Evolutionary conservation across 805 yeast species (phyloP).

Genomic region (Schizosaccharomyces cryophilus): DNA sequence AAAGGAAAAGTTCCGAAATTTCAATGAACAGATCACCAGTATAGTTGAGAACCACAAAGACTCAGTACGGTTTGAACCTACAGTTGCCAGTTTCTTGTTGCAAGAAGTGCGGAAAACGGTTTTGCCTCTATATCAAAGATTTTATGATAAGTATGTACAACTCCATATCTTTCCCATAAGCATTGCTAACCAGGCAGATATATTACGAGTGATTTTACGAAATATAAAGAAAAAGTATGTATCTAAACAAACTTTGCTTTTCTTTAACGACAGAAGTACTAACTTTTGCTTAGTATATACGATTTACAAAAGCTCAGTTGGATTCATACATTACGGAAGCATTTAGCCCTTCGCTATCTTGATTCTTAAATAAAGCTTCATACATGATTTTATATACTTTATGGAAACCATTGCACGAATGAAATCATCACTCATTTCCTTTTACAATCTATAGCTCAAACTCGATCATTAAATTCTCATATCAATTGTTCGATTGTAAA

Average conservation of each 20-base stretch:
- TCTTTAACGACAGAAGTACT: background rate
- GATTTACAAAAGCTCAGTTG: background rate
- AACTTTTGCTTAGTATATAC: background rate
- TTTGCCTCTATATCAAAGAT: background rate
- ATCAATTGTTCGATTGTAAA: too few relatives aligned
- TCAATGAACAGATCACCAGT: background rate
- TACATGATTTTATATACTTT: too few relatives aligned
- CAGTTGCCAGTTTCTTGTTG: background rate
- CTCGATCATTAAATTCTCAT: too few relatives aligned
- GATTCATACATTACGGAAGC: background rate
- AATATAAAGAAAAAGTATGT: background rate
- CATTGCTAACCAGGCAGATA: background rate
- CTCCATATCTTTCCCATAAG: background rate
- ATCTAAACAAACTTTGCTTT: too few relatives aligned
- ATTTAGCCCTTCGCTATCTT: background rate
- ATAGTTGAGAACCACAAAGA: background rate
- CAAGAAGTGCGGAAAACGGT: background rate
- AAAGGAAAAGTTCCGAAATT: background rate
- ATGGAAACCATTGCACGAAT: too few relatives aligned
- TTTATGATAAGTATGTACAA: background rate
- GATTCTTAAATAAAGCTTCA: background rate
- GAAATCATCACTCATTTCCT: too few relatives aligned
- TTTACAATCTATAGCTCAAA: too few relatives aligned
- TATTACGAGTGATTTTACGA: background rate
- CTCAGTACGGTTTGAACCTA: background rate